A percentile compares a stretch with the other conserved stretches of the same genome.
These are phyloP conservation scores for Stylonectria norvegica DNA, from an alignment of 2,329 filamentous ascomycete species.

Conservation along the genomic window DNA sequence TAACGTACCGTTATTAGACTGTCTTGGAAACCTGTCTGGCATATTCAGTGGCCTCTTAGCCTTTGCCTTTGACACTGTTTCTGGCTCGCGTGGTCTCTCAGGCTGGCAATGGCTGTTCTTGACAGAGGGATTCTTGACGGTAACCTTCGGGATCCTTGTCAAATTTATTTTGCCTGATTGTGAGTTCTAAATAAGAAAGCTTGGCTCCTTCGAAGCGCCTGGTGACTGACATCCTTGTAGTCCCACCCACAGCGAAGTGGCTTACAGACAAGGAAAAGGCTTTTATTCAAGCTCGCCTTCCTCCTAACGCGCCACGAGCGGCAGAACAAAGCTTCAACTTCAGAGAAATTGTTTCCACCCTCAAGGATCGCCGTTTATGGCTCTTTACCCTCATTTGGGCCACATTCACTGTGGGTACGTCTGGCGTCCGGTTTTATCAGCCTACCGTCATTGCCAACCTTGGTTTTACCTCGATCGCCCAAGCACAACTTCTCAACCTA, in stretches of 20 bases:
- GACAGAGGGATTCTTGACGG: conserved; percentile 44
- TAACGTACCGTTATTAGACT: conserved; percentile 25
- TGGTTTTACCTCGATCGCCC: conserved; percentile 40
- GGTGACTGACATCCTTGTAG: conserved; percentile 34
- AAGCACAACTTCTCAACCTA: conserved; percentile 48
- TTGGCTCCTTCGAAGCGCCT: conserved; percentile 19
- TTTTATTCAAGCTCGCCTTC: conserved; percentile 46
- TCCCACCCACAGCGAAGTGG: conserved; percentile 43
- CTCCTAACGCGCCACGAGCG: conserved; percentile 40
- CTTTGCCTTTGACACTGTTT: conserved; percentile 40
- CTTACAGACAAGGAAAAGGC: conserved; percentile 43
- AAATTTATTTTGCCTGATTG: conserved; percentile 54
- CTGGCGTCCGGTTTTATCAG: conserved; percentile 41
- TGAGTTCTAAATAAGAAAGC: conserved; percentile 22
- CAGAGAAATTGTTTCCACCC: conserved; percentile 34
- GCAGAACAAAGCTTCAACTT: conserved; percentile 40
- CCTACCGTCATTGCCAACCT: conserved; percentile 40
- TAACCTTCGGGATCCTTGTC: conserved; percentile 44
- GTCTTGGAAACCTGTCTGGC: conserved; percentile 39
- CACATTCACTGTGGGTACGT: conserved; percentile 41
- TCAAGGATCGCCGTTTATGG: conserved; percentile 43
- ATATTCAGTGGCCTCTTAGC: conserved; percentile 43
- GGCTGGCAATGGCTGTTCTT: conserved; percentile 36
- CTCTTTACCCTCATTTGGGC: conserved; percentile 45
- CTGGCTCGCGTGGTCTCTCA: conserved; percentile 33